These are phyloP conservation scores for Paraconiothyrium sp. DNA, from an alignment of 2,329 filamentous ascomycete species.

Conservation along the genomic window DNA sequence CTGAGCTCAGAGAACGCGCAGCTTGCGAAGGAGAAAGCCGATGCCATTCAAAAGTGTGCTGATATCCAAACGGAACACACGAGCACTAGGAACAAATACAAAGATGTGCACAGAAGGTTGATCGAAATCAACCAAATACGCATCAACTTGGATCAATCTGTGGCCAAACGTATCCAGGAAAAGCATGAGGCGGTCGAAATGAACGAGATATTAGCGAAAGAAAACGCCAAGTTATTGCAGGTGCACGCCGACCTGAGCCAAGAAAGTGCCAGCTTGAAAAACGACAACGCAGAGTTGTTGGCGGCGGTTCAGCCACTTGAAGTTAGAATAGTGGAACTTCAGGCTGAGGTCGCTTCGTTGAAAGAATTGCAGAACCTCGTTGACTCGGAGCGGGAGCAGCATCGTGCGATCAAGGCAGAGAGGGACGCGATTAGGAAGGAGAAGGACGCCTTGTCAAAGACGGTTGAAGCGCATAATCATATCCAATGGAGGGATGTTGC, in stretches of 20 bases:
- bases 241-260: background rate
- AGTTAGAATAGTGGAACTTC: background rate
- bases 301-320: background rate
- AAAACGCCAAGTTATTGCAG: background rate
- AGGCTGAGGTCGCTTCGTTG: background rate
- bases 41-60: background rate
- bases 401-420: background rate
- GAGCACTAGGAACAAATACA: background rate
- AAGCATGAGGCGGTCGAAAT: background rate
- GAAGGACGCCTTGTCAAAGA: background rate
- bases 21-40: background rate
- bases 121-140: background rate
- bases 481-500: background rate
- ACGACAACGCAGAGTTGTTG: background rate
- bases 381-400: background rate
- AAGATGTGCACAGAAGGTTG: background rate
- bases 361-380: background rate
- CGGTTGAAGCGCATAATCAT: background rate
- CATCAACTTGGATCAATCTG: background rate
- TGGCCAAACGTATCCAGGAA: background rate
- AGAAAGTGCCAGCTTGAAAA: background rate
- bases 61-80: background rate
- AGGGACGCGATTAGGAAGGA: background rate
- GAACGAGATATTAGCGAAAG: background rate
- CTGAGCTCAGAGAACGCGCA: background rate